These are phyloP conservation scores for Sclerotinia sclerotiorum DNA, from an alignment of 2,329 filamentous ascomycete species.

Conservation along the genomic window DNA sequence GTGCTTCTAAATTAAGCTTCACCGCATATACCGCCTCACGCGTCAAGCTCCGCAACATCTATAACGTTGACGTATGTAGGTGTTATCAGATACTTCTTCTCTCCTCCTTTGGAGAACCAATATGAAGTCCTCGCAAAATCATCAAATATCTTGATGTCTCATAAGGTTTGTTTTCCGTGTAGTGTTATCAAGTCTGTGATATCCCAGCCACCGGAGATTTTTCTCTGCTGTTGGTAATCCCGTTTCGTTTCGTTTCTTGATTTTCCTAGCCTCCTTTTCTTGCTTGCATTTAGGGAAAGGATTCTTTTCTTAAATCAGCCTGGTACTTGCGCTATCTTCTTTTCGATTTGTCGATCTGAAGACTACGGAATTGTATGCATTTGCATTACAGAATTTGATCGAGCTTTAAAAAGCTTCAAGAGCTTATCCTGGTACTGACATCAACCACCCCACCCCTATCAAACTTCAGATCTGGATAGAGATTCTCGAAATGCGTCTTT, in stretches of 20 bases:
- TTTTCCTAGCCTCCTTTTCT: background rate
- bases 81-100: no score
- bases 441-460: background rate
- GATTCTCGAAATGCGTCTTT: conserved; percentile 43
- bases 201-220: conserved; percentile 22
- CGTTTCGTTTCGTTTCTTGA: conserved; percentile 7
- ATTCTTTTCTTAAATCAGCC: background rate
- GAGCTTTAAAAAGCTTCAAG: background rate
- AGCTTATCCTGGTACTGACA: conserved; percentile 3
- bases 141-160: background rate
- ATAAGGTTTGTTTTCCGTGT: background rate
- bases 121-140: no score
- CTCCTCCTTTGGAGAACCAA: background rate
- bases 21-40: background rate
- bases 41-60: background rate
- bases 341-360: background rate
- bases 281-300: background rate
- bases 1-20: background rate
- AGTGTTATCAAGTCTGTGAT: background rate
- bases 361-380: background rate
- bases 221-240: background rate
- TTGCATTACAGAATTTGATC: background rate
- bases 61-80: background rate
- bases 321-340: background rate
- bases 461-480: background rate